These are phyloP conservation scores for Leptomonas seymouri DNA, from an alignment of 208 protist species.

Conservation along the genomic window DNA sequence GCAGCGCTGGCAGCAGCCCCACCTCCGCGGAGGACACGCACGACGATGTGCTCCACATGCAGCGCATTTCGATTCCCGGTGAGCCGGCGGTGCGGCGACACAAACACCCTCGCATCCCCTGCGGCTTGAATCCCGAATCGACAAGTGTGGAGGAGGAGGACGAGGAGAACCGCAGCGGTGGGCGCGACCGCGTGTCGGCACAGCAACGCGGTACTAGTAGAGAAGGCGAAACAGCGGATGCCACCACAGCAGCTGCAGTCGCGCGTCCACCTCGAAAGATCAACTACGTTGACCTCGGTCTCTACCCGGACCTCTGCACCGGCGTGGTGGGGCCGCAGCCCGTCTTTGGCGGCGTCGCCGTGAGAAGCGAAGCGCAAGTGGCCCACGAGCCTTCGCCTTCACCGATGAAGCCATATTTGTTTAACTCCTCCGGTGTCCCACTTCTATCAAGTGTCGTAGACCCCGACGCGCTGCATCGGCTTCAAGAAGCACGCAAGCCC, in stretches of 20 bases:
- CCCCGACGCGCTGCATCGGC: conserved; percentile 11
- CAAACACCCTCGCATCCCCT: conserved; percentile 14
- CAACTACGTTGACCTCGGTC: conserved; percentile 10
- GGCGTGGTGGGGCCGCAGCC: conserved; percentile 35
- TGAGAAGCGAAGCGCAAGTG: neutral
- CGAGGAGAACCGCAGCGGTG: neutral
- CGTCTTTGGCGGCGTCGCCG: conserved; percentile 31
- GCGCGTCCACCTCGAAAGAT: conserved; percentile 17
- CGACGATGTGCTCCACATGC: neutral
- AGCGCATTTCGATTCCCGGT: conserved; percentile 1
- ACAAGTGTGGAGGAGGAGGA: neutral
- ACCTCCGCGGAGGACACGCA: neutral
- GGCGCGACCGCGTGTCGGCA: neutral
- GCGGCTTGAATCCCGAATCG: neutral
- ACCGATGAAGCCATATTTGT: conserved; percentile 1
- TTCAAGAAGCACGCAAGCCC: conserved; percentile 25
- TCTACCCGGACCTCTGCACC: conserved; percentile 23
- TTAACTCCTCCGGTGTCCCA: conserved; percentile 17
- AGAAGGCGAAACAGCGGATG: too few species aligned
- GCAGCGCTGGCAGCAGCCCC: conserved; percentile 15
- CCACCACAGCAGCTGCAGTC: neutral
- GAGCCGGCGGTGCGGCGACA: conserved; percentile 12
- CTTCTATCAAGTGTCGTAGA: conserved; percentile 18
- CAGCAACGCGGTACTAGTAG: neutral
- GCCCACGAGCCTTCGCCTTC: neutral